Evolutionary conservation across 768 basidiomycete species (phyloP).

Genomic region (Russula olivacea): DNA sequence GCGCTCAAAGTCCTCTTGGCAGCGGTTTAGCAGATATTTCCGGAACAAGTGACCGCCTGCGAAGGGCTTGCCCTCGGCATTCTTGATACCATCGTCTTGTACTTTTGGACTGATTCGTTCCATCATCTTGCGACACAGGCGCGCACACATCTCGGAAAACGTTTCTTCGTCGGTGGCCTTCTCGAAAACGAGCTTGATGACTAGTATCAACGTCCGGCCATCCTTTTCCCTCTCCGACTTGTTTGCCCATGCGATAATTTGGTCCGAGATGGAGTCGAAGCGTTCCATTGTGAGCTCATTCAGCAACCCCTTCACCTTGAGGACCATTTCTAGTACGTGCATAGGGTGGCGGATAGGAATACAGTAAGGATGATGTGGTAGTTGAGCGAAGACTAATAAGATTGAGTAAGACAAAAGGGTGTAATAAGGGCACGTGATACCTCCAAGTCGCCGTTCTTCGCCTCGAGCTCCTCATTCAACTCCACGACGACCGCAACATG

Average conservation of each 20-base stretch:
- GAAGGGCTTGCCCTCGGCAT: constrained; percentile 78
- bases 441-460: too few species aligned
- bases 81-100: constrained; percentile 81
- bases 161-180: constrained; percentile 95
- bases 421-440: background rate
- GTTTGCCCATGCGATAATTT: constrained; percentile 95
- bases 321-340: constrained; percentile 84
- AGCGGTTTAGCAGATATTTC: constrained; percentile 93
- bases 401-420: too few species aligned
- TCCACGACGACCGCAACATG: constrained; percentile 41
- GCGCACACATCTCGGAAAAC: constrained; percentile 97
- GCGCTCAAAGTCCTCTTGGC: constrained; percentile 96
- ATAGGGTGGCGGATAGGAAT: too few species aligned
- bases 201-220: constrained; percentile 89
- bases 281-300: constrained; percentile 97
- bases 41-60: constrained; percentile 92
- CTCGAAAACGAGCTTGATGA: constrained; percentile 94
- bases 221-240: constrained; percentile 88
- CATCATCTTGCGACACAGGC: constrained; percentile 93
- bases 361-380: too few species aligned
- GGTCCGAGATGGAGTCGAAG: constrained; percentile 91
- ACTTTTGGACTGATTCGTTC: constrained; percentile 84
- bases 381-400: too few species aligned
- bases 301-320: constrained; percentile 85
- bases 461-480: background rate